These are phyloP conservation scores for Aspergillus texensis DNA, from an alignment of 2,329 filamentous ascomycete species.

Conservation along the genomic window DNA sequence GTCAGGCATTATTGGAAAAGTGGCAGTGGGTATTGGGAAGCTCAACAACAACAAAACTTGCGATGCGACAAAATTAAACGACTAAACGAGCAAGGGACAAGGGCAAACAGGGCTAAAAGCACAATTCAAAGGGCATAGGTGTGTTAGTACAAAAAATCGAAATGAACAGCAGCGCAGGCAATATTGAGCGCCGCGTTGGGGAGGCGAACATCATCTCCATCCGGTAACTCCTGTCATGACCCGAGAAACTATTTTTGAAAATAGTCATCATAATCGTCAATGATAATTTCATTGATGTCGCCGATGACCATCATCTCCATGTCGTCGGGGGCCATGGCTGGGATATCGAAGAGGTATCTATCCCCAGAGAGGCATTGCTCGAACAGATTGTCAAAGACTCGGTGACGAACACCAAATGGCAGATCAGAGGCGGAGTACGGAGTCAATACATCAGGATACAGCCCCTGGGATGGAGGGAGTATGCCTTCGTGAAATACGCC, in stretches of 20 bases:
- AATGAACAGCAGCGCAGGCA: not conserved
- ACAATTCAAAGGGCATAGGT: not conserved
- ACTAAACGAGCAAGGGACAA: not conserved
- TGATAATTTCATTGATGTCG: not conserved
- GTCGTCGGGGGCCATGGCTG: not conserved
- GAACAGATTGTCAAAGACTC: slow-evolving; percentile 1
- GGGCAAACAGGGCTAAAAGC: not conserved
- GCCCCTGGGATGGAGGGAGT: not conserved
- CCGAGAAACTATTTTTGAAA: not conserved
- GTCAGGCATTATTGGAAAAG: not conserved
- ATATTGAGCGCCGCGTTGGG: not conserved
- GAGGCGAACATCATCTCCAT: not conserved
- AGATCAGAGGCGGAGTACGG: not conserved
- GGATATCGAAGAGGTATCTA: slow-evolving; percentile 3
- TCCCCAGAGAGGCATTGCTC: not conserved
- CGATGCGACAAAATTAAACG: not conserved
- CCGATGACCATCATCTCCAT: not conserved
- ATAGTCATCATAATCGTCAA: not conserved
- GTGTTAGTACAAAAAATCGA: not conserved
- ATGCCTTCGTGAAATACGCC: not conserved
- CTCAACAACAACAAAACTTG: not conserved
- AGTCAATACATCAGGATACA: not conserved
- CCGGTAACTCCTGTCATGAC: not conserved
- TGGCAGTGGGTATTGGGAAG: not conserved
- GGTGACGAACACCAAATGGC: not conserved